These are phyloP conservation scores for Tilletia caries DNA, from an alignment of 1,284 basidiomycete genomes.

Conservation along the genomic window DNA sequence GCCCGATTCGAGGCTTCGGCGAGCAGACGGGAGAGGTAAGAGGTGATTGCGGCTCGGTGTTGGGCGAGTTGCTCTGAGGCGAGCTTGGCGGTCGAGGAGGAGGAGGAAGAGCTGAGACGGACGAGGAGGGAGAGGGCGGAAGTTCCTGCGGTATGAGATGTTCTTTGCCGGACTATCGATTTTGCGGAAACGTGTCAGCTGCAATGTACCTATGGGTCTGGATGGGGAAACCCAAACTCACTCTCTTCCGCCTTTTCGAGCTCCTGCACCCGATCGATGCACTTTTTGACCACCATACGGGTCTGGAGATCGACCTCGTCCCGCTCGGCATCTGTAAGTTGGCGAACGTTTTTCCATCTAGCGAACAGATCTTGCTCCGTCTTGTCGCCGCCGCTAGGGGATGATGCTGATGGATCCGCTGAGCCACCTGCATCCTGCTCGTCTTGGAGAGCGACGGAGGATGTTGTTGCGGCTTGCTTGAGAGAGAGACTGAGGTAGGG, in stretches of 20 bases:
- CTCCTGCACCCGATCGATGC: constrained; percentile 76
- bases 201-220: too few species aligned
- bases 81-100: constrained; percentile 21
- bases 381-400: too few species aligned
- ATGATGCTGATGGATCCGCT: too few species aligned
- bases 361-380: constrained; percentile 27
- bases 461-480: not conserved
- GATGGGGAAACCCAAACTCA: constrained; percentile 55
- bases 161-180: constrained; percentile 28
- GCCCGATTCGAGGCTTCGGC: constrained; percentile 72
- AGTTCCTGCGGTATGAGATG: constrained; percentile 28
- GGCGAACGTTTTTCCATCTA: constrained; percentile 58
- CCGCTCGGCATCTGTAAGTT: constrained; percentile 76
- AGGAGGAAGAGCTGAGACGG: constrained; percentile 29
- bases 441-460: constrained; percentile 19
- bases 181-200: too few species aligned
- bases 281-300: constrained; percentile 72
- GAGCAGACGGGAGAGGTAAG: constrained; percentile 75
- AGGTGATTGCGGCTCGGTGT: constrained; percentile 77
- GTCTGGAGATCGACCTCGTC: constrained; percentile 88
- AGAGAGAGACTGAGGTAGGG: constrained; percentile 29
- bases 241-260: constrained; percentile 80
- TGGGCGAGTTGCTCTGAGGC: constrained; percentile 69
- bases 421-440: not conserved
- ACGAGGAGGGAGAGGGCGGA: constrained; percentile 19